phyloP scores from a whole-genome alignment of 352 stramenopile genomes.

The Halophytophthora polymorphica region DNA sequence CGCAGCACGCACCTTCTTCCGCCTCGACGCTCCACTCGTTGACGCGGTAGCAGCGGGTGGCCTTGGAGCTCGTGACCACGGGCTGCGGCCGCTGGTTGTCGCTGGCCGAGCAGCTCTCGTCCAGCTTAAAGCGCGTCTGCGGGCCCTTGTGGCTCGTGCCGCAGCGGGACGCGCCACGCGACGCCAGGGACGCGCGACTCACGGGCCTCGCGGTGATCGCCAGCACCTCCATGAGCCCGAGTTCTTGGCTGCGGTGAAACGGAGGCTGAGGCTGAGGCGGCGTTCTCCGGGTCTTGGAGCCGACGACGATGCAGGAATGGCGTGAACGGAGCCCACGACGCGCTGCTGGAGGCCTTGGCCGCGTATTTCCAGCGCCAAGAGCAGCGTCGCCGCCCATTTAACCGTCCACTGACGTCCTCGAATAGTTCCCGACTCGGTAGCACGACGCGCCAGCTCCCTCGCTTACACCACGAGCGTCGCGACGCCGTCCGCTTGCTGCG shows the following conservation, averaged over 20 bases:
- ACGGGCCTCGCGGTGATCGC: slow-evolving; percentile 32
- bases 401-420: no score
- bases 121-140: slow-evolving; percentile 51
- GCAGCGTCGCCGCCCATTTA: no score
- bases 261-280: background rate
- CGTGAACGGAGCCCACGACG: background rate
- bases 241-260: slow-evolving; percentile 3
- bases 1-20: slow-evolving; percentile 59
- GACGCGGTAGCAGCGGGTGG: slow-evolving; percentile 54
- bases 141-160: slow-evolving; percentile 9
- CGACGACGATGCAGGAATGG: background rate
- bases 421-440: no score
- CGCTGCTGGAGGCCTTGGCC: no score
- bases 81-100: slow-evolving; percentile 23
- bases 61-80: slow-evolving; percentile 51
- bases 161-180: slow-evolving; percentile 27
- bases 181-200: slow-evolving; percentile 35
- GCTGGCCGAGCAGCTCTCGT: slow-evolving; percentile 35
- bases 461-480: no score
- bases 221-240: slow-evolving; percentile 26
- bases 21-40: slow-evolving; percentile 69
- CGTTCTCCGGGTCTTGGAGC: background rate
- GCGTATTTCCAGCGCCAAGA: slow-evolving; percentile 7
- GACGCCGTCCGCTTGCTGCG: no score
- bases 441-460: no score